A percentile compares a stretch with the other conserved stretches of the same genome.
Conservation (phyloP, 805 yeast species). For the Cyberlindnera japonica region DNA sequence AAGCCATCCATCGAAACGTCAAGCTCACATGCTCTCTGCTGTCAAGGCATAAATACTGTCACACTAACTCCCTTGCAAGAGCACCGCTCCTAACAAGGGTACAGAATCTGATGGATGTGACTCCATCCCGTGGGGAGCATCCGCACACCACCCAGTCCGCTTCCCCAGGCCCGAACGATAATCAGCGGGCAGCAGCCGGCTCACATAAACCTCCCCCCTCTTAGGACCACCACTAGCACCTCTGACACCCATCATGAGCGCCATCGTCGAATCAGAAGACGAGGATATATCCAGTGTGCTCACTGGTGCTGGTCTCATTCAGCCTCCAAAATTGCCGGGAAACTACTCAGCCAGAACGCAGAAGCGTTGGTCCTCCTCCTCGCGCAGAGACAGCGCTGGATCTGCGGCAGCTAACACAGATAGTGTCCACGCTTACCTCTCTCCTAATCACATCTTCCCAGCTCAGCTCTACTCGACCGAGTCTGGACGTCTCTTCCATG, state of each 20-base stretch:
- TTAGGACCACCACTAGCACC: neutral
- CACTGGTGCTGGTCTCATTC: conserved; percentile 32
- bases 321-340: conserved; percentile 43
- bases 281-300: conserved; percentile 23
- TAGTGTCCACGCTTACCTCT: conserved; percentile 64
- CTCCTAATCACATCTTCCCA: conserved; percentile 70
- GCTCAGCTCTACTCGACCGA: conserved; percentile 93
- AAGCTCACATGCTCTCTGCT: no score
- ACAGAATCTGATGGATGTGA: neutral
- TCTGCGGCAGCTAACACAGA: conserved; percentile 32
- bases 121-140: neutral
- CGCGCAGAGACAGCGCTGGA: conserved; percentile 15
- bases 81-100: no score
- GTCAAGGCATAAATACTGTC: no score
- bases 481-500: conserved; percentile 89
- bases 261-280: conserved; percentile 30
- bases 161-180: conserved; percentile 1
- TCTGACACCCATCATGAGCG: conserved; percentile 25
- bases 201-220: neutral
- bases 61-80: no score
- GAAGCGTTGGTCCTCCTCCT: conserved; percentile 42
- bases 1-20: no score
- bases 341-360: conserved; percentile 55
- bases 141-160: neutral
- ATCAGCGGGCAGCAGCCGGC: neutral